Evolutionary conservation across 2,329 filamentous ascomycete species (phyloP).

Genomic region (Monilinia fructigena): DNA sequence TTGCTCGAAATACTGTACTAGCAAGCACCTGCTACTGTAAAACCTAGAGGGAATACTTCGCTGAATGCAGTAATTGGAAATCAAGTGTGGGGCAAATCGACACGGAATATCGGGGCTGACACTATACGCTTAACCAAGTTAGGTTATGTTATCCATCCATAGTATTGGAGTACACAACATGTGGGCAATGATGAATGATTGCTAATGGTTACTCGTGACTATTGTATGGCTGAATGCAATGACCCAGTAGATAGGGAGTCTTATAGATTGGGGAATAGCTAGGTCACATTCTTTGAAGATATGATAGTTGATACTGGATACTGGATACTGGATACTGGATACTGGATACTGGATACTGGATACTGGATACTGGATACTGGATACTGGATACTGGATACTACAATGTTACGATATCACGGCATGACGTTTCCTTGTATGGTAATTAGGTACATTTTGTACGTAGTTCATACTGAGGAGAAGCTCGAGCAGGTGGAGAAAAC

Average conservation of each 20-base stretch:
- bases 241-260: constrained; percentile 9
- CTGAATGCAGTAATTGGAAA: constrained; percentile 17
- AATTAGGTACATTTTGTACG: background rate
- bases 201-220: background rate
- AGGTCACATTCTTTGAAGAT: background rate
- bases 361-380: no score
- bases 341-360: no score
- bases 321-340: background rate
- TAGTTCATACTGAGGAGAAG: background rate
- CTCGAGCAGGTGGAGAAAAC: no score
- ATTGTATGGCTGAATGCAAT: constrained; percentile 3
- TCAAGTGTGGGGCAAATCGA: constrained; percentile 7
- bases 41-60: constrained; percentile 20
- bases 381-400: no score
- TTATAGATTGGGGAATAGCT: constrained; percentile 8
- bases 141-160: constrained; percentile 20
- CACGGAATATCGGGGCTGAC: constrained; percentile 10
- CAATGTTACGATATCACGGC: background rate
- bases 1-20: background rate
- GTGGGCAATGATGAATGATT: background rate
- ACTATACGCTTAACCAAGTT: constrained; percentile 13
- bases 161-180: background rate
- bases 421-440: constrained; percentile 6
- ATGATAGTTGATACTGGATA: background rate
- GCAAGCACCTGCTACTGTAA: constrained; percentile 9